These are phyloP conservation scores for Pyracantha coccinea DNA, from an alignment of 331 rosid species.

Conservation along the genomic window DNA sequence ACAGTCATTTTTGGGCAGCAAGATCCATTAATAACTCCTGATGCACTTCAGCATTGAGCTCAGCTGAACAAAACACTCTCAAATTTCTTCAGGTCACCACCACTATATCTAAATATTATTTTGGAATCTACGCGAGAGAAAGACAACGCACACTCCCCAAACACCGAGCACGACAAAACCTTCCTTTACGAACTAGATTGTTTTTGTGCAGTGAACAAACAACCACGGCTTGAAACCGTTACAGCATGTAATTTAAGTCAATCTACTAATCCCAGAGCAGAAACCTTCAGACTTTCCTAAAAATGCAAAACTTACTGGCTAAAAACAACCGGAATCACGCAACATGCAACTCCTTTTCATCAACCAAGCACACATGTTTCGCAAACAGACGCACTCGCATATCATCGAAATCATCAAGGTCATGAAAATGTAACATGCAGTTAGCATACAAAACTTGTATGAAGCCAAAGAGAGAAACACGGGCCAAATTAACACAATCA, in stretches of 20 bases:
- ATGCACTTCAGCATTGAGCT: background rate
- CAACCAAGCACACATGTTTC: background rate
- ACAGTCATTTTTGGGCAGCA: background rate
- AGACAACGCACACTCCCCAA: background rate
- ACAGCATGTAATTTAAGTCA: background rate
- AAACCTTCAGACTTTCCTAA: background rate
- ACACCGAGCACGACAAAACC: background rate
- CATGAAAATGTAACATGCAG: background rate
- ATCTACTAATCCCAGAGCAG: background rate
- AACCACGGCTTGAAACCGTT: background rate
- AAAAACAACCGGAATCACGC: background rate
- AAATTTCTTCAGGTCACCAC: background rate
- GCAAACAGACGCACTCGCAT: background rate
- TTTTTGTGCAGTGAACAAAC: background rate
- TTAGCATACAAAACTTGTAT: background rate
- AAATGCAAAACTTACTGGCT: background rate
- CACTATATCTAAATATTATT: background rate
- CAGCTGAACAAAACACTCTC: background rate
- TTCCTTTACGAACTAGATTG: background rate
- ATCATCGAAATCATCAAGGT: background rate
- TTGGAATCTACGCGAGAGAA: background rate
- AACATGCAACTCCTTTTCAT: conserved; percentile 1
- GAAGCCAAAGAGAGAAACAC: background rate
- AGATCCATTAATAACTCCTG: background rate
- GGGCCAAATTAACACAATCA: background rate